A percentile compares a stretch with the other conserved stretches of the same genome.
Evolutionary conservation across 176 grass and related monocot genomes (phyloP).

Genomic region (Chrysopogon serrulatus): DNA sequence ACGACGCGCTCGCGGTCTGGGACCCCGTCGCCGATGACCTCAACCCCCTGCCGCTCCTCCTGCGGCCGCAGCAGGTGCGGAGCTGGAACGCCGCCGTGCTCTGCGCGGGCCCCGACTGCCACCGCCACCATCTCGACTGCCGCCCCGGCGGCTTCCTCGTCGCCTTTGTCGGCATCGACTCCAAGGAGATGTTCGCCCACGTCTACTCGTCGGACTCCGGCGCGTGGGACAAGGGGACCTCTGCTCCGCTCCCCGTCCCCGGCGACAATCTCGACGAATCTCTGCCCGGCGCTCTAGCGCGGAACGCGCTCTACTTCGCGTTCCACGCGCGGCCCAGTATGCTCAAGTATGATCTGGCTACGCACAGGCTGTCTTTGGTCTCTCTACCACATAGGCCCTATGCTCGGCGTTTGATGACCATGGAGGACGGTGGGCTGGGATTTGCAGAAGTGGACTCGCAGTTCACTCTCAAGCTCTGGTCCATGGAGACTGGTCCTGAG

Average conservation of each 20-base stretch:
- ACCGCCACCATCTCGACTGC: not conserved
- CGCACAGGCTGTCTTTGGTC: not conserved
- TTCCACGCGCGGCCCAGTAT: accelerated
- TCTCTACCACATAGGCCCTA: no score
- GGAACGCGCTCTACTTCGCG: not conserved
- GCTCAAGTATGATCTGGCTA: not conserved
- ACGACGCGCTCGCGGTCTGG: not conserved
- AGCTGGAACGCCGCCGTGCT: conserved; percentile 7
- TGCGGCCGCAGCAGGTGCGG: accelerated
- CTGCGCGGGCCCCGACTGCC: not conserved
- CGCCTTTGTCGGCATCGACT: not conserved
- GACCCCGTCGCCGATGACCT: not conserved
- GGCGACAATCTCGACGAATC: no score
- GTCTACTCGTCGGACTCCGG: not conserved
- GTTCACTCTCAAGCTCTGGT: not conserved
- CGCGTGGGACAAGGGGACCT: not conserved
- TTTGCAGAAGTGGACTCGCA: not conserved
- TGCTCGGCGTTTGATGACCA: not conserved
- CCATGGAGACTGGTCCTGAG: not conserved
- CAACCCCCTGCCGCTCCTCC: not conserved
- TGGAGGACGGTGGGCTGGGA: not conserved
- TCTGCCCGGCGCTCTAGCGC: not conserved
- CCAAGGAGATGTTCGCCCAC: not conserved
- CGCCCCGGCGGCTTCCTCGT: not conserved
- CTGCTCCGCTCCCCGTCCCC: not conserved